Evolutionary conservation across 805 yeast species (phyloP).

Genomic region (Hanseniaspora guilliermondii): DNA sequence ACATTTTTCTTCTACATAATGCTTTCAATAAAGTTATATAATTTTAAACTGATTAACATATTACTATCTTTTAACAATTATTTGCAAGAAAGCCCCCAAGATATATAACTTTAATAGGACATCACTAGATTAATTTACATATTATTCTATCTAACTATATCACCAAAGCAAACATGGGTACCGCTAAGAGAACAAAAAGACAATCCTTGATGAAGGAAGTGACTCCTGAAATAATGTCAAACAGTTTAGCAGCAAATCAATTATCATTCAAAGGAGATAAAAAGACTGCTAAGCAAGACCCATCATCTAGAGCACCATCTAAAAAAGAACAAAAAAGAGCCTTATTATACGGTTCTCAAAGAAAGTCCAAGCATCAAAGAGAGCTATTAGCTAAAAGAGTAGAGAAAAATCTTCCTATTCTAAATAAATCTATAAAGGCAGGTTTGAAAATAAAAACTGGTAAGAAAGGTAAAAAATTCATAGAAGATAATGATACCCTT

Average conservation of each 20-base stretch:
- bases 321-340: constrained; percentile 52
- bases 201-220: constrained; percentile 46
- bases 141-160: no score
- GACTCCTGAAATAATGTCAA: constrained; percentile 54
- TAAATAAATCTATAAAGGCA: constrained; percentile 75
- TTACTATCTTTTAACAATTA: not conserved
- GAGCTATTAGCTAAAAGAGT: constrained; percentile 33
- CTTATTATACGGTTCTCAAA: constrained; percentile 55
- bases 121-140: not conserved
- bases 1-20: not conserved
- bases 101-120: not conserved
- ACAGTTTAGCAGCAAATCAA: constrained; percentile 57
- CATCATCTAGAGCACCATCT: constrained; percentile 44
- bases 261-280: constrained; percentile 32
- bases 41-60: not conserved
- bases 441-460: constrained; percentile 69
- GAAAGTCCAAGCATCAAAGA: constrained; percentile 29
- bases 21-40: no score
- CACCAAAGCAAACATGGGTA: constrained; percentile 16
- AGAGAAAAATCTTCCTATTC: constrained; percentile 70
- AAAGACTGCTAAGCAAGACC: constrained; percentile 40
- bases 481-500: constrained; percentile 53
- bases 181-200: constrained; percentile 42
- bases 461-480: constrained; percentile 75
- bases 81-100: not conserved